These are phyloP conservation scores for Tardiomyces depauwii DNA, from an alignment of 1,139 yeast species.

Conservation along the genomic window DNA sequence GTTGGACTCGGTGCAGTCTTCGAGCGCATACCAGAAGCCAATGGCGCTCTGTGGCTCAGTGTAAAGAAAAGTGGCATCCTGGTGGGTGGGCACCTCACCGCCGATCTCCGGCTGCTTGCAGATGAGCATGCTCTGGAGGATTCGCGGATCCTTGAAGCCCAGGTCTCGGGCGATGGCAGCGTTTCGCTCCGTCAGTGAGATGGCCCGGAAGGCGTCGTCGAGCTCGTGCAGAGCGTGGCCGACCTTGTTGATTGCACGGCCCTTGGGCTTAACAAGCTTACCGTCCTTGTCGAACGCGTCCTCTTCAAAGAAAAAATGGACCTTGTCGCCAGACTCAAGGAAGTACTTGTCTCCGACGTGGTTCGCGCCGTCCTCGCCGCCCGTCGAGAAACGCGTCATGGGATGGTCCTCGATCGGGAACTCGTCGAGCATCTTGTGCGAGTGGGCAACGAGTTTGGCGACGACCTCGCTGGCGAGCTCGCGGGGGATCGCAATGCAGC, in stretches of 20 bases:
- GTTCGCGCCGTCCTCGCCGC: constrained; percentile 34
- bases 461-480: constrained; percentile 31
- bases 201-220: constrained; percentile 35
- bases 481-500: constrained; percentile 50
- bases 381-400: constrained; percentile 58
- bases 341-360: constrained; percentile 72
- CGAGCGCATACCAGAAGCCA: constrained; percentile 79
- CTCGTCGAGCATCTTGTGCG: constrained; percentile 31
- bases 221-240: constrained; percentile 68
- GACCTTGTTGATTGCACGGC: constrained; percentile 57
- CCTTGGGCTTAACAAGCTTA: constrained; percentile 40
- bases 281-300: constrained; percentile 53
- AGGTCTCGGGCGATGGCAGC: constrained; percentile 42
- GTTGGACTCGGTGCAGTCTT: constrained; percentile 55
- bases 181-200: constrained; percentile 44
- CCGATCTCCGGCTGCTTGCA: constrained; percentile 71
- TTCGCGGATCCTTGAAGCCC: constrained; percentile 52
- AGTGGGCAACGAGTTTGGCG: neutral
- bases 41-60: constrained; percentile 63
- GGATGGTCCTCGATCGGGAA: constrained; percentile 56
- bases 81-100: constrained; percentile 70
- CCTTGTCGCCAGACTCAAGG: constrained; percentile 55
- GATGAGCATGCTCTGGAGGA: constrained; percentile 69
- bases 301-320: constrained; percentile 60
- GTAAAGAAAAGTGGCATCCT: constrained; percentile 63